Evolutionary conservation across 345 rosid genomes (phyloP).

Genomic region (Pugionium cornutum): DNA sequence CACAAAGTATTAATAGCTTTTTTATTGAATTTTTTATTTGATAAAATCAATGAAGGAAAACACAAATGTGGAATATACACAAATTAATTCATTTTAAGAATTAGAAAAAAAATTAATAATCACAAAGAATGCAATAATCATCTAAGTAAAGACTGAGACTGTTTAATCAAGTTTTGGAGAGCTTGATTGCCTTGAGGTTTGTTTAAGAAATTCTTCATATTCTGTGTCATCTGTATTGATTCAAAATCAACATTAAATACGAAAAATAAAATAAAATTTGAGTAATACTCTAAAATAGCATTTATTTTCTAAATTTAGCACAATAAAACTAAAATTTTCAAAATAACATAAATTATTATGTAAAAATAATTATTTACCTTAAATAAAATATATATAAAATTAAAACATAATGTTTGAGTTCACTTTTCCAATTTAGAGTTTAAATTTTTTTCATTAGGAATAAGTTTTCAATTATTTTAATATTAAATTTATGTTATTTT

Average conservation of each 20-base stretch:
- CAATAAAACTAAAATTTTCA: too few relatives aligned
- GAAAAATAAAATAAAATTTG: not conserved
- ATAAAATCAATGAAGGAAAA: conserved; percentile 6
- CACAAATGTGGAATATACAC: conserved; percentile 17
- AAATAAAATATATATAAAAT: too few relatives aligned
- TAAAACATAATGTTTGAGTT: too few relatives aligned
- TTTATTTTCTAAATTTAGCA: too few relatives aligned
- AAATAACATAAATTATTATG: too few relatives aligned
- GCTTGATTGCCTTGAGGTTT: conserved; percentile 62
- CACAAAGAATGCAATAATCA: conserved; percentile 28
- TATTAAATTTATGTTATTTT: too few relatives aligned
- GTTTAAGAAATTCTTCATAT: conserved; percentile 55
- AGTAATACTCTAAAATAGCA: too few relatives aligned
- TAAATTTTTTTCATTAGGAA: too few relatives aligned
- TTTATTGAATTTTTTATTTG: not conserved
- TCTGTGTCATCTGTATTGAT: conserved; percentile 52
- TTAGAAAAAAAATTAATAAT: not conserved
- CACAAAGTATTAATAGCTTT: not conserved
- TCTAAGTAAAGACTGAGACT: conserved; percentile 64
- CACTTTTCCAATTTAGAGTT: too few relatives aligned
- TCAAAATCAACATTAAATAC: not conserved
- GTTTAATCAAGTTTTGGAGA: conserved; percentile 54
- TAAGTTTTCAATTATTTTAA: too few relatives aligned
- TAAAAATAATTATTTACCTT: too few relatives aligned
- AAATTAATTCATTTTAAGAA: not conserved